Conservation (phyloP, 1,139 yeast genomes). For the Pneumocystis jirovecii region DNA sequence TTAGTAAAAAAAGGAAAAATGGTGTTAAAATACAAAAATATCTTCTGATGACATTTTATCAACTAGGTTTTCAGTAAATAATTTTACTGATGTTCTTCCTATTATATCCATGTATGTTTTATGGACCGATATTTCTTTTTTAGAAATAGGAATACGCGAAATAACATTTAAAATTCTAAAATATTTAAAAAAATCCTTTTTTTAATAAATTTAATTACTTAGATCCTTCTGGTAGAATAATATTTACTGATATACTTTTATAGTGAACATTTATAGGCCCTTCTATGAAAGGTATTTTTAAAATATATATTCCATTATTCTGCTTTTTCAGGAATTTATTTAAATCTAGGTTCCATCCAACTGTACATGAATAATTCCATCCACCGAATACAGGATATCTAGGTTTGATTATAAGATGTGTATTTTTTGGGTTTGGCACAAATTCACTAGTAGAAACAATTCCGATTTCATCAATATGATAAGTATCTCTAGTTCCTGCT, state of each 20-base stretch:
- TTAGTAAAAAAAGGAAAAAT: neutral
- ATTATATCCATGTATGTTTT: conserved; percentile 51
- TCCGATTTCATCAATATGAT: conserved; percentile 80
- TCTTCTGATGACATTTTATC: conserved; percentile 52
- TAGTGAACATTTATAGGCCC: conserved; percentile 59
- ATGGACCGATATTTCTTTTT: conserved; percentile 26
- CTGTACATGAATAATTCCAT: conserved; percentile 89
- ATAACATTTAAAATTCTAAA: conserved; percentile 17
- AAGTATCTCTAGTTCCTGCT: conserved; percentile 43
- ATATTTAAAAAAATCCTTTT: neutral
- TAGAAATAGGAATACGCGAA: conserved; percentile 34
- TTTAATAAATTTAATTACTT: conserved; percentile 28
- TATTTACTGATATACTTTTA: conserved; percentile 42
- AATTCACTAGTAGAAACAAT: conserved; percentile 73
- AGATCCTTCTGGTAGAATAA: conserved; percentile 86
- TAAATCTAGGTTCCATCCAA: conserved; percentile 71
- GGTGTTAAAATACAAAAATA: conserved; percentile 24
- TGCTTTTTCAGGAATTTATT: conserved; percentile 36
- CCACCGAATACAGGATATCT: conserved; percentile 90
- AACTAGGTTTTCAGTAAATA: conserved; percentile 47
- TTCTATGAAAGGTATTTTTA: conserved; percentile 57
- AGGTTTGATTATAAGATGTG: conserved; percentile 49
- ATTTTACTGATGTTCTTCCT: conserved; percentile 69
- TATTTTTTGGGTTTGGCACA: conserved; percentile 26
- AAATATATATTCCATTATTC: conserved; percentile 36